These are phyloP conservation scores for Comarum palustre DNA, from an alignment of 306 rosid species.

Conservation along the genomic window DNA sequence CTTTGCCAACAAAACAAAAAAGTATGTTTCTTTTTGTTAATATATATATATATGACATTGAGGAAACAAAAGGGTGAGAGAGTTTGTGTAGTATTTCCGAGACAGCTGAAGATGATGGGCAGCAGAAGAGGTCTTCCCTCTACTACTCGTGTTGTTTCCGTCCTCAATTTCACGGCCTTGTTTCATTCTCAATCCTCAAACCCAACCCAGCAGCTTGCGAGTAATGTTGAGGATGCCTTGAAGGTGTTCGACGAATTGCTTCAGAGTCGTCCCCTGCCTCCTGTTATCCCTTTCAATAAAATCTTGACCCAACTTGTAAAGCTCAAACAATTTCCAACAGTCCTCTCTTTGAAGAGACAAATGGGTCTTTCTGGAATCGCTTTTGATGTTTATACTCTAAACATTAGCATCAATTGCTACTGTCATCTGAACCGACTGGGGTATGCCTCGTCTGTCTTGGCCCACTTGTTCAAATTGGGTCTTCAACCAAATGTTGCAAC, in stretches of 20 bases:
- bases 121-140: too few species aligned
- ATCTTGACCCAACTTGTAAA: not conserved
- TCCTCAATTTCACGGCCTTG: not conserved
- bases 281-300: not conserved
- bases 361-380: not conserved
- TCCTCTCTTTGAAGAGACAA: not conserved
- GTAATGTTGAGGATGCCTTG: not conserved
- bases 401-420: not conserved
- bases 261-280: not conserved
- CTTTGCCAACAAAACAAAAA: too few species aligned
- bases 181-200: not conserved
- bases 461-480: slow-evolving; percentile 27
- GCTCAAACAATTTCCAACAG: not conserved
- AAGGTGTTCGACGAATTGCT: not conserved
- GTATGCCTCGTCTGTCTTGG: not conserved
- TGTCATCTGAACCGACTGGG: not conserved
- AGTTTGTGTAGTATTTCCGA: too few species aligned
- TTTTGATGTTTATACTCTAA: not conserved
- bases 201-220: too few species aligned
- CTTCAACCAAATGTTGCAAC: slow-evolving; percentile 14
- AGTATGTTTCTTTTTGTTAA: too few species aligned
- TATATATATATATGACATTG: too few species aligned
- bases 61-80: too few species aligned
- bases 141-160: not conserved
- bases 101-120: too few species aligned